These are phyloP conservation scores for Candida sanyiensis DNA, from an alignment of 805 yeast genomes.

Conservation along the genomic window DNA sequence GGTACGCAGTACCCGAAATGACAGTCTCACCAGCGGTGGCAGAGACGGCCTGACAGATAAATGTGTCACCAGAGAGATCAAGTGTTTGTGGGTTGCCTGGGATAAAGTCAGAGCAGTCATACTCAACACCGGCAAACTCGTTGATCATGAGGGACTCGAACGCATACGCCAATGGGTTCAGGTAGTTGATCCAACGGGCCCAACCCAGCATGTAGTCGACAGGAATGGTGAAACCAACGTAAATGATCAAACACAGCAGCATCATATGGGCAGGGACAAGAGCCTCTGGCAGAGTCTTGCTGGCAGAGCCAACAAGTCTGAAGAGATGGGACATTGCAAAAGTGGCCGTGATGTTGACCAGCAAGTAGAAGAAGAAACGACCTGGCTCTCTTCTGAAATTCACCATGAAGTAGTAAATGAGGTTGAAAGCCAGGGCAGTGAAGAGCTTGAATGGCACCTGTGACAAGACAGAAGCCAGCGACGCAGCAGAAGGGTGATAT, in stretches of 20 bases:
- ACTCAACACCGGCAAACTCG: slow-evolving; percentile 41
- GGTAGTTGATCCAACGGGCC: slow-evolving; percentile 56
- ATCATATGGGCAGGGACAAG: slow-evolving; percentile 51
- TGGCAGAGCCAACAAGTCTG: slow-evolving; percentile 44
- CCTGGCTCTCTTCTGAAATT: slow-evolving; percentile 44
- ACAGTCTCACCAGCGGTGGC: slow-evolving; percentile 42
- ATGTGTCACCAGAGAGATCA: slow-evolving; percentile 25
- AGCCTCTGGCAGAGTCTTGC: slow-evolving; percentile 41
- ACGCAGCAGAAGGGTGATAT: slow-evolving; percentile 71
- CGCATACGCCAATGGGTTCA: slow-evolving; percentile 49
- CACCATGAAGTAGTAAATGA: slow-evolving; percentile 54
- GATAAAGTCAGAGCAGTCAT: slow-evolving; percentile 41
- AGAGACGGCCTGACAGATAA: slow-evolving; percentile 53
- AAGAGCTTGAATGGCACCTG: slow-evolving; percentile 57
- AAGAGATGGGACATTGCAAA: slow-evolving; percentile 49
- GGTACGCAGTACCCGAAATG: slow-evolving; percentile 49
- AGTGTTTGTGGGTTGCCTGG: slow-evolving; percentile 31
- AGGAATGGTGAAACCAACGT: slow-evolving; percentile 52
- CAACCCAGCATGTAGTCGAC: slow-evolving; percentile 50
- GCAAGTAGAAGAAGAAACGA: slow-evolving; percentile 45
- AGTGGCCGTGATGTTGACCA: slow-evolving; percentile 37
- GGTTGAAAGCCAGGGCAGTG: slow-evolving; percentile 38
- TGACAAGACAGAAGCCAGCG: slow-evolving; percentile 53
- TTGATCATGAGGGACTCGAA: slow-evolving; percentile 52
- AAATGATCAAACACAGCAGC: slow-evolving; percentile 40